Percentiles rank a stretch among this genome's conserved stretches.
Conservation (phyloP, 768 basidiomycete genomes). For the Pulveroboletus sp. region DNA sequence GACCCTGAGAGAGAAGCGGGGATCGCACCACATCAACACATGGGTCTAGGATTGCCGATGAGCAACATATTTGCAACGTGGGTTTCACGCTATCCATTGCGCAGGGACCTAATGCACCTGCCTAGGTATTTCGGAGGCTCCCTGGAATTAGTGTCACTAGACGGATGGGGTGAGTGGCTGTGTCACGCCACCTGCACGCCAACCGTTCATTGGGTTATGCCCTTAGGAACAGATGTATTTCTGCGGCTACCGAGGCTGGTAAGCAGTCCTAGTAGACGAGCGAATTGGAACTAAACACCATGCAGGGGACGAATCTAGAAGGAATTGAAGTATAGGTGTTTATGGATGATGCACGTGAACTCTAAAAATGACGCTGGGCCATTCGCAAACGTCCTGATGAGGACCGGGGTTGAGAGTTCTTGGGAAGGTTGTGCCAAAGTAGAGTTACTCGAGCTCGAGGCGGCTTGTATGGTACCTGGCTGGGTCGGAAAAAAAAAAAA, state of each 20-base stretch:
- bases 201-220: constrained; percentile 2
- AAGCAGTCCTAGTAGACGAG: constrained; percentile 20
- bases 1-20: constrained; percentile 42
- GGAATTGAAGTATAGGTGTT: constrained; percentile 64
- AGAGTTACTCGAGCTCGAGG: not conserved
- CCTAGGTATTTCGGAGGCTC: constrained; percentile 79
- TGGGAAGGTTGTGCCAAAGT: not conserved
- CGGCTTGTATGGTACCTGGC: too few species aligned
- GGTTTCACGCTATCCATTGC: constrained; percentile 19
- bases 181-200: not conserved
- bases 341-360: not conserved
- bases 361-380: constrained; percentile 1
- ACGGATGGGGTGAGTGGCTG: constrained; percentile 71
- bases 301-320: constrained; percentile 79
- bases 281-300: not conserved
- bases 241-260: constrained; percentile 77
- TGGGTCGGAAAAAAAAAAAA: too few species aligned
- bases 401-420: constrained; percentile 10
- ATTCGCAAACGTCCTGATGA: constrained; percentile 1
- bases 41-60: constrained; percentile 85
- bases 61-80: constrained; percentile 84
- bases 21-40: constrained; percentile 52
- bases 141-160: constrained; percentile 70
- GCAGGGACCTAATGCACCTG: not conserved
- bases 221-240: constrained; percentile 75